phyloP scores from a whole-genome alignment of 805 yeast species.

The Candida boidinii region DNA sequence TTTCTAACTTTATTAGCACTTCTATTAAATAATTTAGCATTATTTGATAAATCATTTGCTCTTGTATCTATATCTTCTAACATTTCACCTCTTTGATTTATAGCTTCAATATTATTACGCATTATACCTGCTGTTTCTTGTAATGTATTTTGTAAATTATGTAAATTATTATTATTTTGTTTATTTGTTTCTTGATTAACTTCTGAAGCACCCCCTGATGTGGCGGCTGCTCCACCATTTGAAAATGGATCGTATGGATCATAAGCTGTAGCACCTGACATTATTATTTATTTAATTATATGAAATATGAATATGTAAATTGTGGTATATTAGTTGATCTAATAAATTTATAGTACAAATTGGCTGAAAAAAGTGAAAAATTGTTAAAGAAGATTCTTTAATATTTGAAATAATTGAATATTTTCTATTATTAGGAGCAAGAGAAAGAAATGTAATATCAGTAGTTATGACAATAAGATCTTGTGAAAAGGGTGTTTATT shows the following conservation, averaged over 20 bases:
- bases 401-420: too few species aligned
- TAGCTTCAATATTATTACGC: constrained; percentile 95
- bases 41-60: constrained; percentile 84
- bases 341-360: too few species aligned
- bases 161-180: constrained; percentile 14
- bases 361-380: too few species aligned
- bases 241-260: constrained; percentile 26
- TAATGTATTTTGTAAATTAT: constrained; percentile 22
- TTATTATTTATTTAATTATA: constrained; percentile 1
- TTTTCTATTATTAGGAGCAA: too few species aligned
- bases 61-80: constrained; percentile 86
- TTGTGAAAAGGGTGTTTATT: too few species aligned
- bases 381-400: too few species aligned
- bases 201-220: constrained; percentile 36
- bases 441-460: too few species aligned
- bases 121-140: constrained; percentile 89
- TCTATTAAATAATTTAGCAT: constrained; percentile 91
- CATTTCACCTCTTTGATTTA: constrained; percentile 91
- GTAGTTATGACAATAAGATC: too few species aligned
- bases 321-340: too few species aligned
- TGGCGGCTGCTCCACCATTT: constrained; percentile 21
- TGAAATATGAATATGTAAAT: background rate
- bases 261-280: constrained; percentile 25
- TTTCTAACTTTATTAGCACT: constrained; percentile 97
- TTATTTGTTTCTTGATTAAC: constrained; percentile 41